phyloP scores from a whole-genome alignment of 192 early-diverging fungal species.

The Gaertneriomyces sp. region DNA sequence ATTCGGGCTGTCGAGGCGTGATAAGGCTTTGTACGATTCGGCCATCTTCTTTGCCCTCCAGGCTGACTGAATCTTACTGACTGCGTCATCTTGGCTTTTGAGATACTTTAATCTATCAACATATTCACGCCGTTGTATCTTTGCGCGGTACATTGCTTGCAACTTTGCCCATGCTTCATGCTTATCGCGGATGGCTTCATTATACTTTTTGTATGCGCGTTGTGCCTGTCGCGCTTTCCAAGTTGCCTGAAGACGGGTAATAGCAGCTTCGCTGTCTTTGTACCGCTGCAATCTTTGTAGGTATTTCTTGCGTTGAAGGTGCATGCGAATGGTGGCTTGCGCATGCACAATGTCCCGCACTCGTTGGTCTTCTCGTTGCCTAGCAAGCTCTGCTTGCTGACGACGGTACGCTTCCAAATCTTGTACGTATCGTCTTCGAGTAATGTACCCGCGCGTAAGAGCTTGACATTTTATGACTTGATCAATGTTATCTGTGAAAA shows the following conservation, averaged over 20 bases:
- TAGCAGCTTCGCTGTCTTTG: slow-evolving; percentile 24
- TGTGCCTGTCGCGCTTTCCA: slow-evolving; percentile 28
- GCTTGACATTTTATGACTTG: slow-evolving; percentile 24
- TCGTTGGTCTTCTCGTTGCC: slow-evolving; percentile 30
- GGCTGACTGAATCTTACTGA: slow-evolving; percentile 74
- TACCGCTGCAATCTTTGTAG: slow-evolving; percentile 11
- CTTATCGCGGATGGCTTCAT: slow-evolving; percentile 34
- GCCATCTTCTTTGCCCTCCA: slow-evolving; percentile 46
- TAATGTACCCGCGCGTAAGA: slow-evolving; percentile 23
- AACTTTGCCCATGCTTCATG: slow-evolving; percentile 46
- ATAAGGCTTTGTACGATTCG: slow-evolving; percentile 41
- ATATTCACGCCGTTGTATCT: slow-evolving; percentile 59
- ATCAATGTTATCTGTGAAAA: slow-evolving; percentile 20
- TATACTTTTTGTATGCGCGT: slow-evolving; percentile 28
- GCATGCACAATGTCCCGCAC: slow-evolving; percentile 28
- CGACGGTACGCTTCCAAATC: background rate
- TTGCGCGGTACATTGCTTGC: slow-evolving; percentile 66
- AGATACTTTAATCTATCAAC: slow-evolving; percentile 56
- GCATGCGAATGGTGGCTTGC: slow-evolving; percentile 38
- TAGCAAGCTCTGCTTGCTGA: slow-evolving; percentile 23
- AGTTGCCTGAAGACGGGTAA: slow-evolving; percentile 29
- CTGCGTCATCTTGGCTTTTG: slow-evolving; percentile 61
- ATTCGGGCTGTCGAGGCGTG: slow-evolving; percentile 59
- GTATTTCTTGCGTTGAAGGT: slow-evolving; percentile 33
- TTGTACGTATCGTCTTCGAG: slow-evolving; percentile 22